Base-by-base conservation (phyloP, 2,329 filamentous ascomycete species). In the Alternaria brassicae region DNA sequence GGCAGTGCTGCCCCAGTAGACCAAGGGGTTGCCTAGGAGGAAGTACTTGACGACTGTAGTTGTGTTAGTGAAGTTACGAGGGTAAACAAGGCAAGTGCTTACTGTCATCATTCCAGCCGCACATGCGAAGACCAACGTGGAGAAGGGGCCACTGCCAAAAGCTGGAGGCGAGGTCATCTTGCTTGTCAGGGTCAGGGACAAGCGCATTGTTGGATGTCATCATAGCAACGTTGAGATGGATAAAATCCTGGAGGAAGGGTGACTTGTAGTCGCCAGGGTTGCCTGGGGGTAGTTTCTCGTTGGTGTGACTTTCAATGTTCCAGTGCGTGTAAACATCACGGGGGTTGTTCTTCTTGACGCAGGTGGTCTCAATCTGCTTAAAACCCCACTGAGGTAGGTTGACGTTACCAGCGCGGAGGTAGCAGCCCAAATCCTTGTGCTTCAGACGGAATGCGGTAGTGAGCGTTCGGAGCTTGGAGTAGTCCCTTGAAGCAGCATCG, bases 121-220 rank as follows among this genome's bases (percentile, higher is more conserved):
- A 99, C 95, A 99, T 99, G 62, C 96, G 91, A 54, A 99, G 88
- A 76, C 95, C 95, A 57, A 98, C 95, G 72, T 98, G 85, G 39
- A 99, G 88, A 64, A 99, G 88, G 19, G 95, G 95, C 95, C 95
- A 99, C 81, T 99, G 93, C 95, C 95, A 99, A 84, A 93, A 97
- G 67, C 93, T 85, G 13, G 95, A 99, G 30, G 95, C 95, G 47
- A 99, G 87, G 74, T 99, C 95, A 73, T 99, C 95, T 79, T 99
- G 95, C 86, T 99, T 99, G 79, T 99, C 95, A 4, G 95, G 94
- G 74, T 99, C 95, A 4, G 95, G 95, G 19, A 99, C 92, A 44
- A 99, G 88, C 23, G 95, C 95, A 75, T 99, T 99, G 85, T 99
- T 99, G 37, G 95, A 98, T 3, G 95, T 99, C 94, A 98, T 97